These are phyloP conservation scores for Hygrophila difformis DNA, from an alignment of 257 asterid species.

Conservation along the genomic window DNA sequence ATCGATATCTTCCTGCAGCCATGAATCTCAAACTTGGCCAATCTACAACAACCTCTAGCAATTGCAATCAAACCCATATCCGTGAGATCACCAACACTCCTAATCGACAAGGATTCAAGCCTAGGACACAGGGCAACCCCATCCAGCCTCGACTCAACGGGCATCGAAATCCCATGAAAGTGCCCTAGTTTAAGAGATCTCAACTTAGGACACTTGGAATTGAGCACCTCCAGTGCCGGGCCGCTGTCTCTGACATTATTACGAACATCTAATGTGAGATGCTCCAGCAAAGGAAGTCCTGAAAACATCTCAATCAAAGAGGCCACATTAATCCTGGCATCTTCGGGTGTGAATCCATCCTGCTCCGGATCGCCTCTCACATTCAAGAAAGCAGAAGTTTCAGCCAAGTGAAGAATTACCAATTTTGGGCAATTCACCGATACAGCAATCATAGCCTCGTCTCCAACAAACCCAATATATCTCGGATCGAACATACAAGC, in stretches of 20 bases:
- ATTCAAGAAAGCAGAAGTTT: constrained; percentile 41
- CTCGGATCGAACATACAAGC: constrained; percentile 82
- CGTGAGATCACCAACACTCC: constrained; percentile 58
- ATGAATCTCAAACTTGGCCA: constrained; percentile 59
- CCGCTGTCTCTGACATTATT: constrained; percentile 66
- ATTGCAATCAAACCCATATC: constrained; percentile 95
- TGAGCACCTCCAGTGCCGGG: constrained; percentile 71
- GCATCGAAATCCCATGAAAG: constrained; percentile 71
- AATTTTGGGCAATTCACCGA: constrained; percentile 60
- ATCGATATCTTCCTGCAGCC: constrained; percentile 68
- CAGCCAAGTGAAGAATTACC: constrained; percentile 65
- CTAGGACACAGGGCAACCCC: constrained; percentile 76
- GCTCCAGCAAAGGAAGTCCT: constrained; percentile 62
- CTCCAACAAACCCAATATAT: constrained; percentile 65
- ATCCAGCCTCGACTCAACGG: constrained; percentile 60
- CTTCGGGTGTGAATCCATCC: constrained; percentile 51
- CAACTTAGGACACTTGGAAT: constrained; percentile 53
- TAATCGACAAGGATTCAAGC: constrained; percentile 59
- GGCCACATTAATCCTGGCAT: constrained; percentile 41
- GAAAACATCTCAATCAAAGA: constrained; percentile 82
- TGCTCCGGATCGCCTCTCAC: constrained; percentile 45
- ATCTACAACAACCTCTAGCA: constrained; percentile 71
- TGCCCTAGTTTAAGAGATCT: constrained; percentile 67
- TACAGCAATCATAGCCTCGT: constrained; percentile 50
- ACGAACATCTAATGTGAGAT: constrained; percentile 58